Evolutionary conservation across 345 rosid species (phyloP).

Genomic region (Eucalyptus shirleyi): DNA sequence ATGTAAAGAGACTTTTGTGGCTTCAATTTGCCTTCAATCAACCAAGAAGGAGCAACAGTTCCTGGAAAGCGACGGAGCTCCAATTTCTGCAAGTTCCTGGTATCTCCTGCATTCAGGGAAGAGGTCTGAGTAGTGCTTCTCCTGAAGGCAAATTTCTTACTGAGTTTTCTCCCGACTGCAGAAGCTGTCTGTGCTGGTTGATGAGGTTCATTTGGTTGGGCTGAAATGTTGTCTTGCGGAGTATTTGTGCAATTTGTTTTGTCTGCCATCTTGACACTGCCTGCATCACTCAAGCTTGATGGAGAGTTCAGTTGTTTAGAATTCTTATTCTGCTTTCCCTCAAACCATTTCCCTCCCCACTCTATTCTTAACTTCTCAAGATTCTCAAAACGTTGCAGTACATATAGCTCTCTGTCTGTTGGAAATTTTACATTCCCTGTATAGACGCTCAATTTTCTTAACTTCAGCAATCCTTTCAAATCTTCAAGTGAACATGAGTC

Average conservation of each 20-base stretch:
- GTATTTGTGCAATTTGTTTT: background rate
- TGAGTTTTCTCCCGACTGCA: background rate
- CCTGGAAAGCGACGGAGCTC: slow-evolving; percentile 4
- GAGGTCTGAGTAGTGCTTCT: background rate
- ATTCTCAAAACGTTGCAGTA: background rate
- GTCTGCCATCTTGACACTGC: background rate
- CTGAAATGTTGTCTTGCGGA: background rate
- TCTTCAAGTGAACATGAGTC: too few species aligned
- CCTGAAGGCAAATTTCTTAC: background rate
- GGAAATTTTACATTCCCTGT: background rate
- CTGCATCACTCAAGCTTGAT: background rate
- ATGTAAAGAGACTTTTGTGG: background rate
- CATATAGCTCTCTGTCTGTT: background rate
- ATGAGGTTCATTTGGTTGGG: background rate
- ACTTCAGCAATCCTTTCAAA: accelerated
- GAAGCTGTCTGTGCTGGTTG: background rate
- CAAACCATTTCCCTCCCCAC: slow-evolving; percentile 2
- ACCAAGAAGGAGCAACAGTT: background rate
- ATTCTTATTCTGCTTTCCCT: background rate
- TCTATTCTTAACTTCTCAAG: background rate
- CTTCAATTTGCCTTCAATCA: background rate
- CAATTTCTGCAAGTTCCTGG: background rate
- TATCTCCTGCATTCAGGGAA: background rate
- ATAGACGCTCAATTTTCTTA: slow-evolving; percentile 13
- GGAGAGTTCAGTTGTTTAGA: background rate